A percentile compares a stretch with the other conserved stretches of the same genome.
phyloP scores from a whole-genome alignment of 192 early-diverging fungal genomes.

The Entophlyctis luteolus region DNA sequence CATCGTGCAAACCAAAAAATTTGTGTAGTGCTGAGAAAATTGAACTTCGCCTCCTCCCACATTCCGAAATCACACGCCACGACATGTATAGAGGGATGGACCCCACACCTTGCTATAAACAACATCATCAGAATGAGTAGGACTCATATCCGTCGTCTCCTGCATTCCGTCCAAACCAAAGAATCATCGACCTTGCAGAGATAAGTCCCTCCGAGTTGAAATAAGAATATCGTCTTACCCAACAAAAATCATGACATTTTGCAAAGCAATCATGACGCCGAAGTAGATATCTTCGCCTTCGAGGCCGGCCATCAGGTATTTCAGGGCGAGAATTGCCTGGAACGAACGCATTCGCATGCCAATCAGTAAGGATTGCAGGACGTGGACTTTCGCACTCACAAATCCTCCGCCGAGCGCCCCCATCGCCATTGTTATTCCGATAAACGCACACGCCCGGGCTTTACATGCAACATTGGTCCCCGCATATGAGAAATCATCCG shows the following conservation, averaged over 20 bases:
- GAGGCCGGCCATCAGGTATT: slow-evolving; percentile 44
- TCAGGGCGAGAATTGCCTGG: slow-evolving; percentile 43
- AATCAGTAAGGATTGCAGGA: too few species aligned
- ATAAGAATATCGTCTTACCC: too few species aligned
- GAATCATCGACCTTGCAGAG: slow-evolving; percentile 46
- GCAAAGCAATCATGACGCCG: slow-evolving; percentile 37
- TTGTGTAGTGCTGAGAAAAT: too few species aligned
- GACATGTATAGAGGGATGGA: too few species aligned
- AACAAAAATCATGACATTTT: slow-evolving; percentile 50
- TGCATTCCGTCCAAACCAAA: slow-evolving; percentile 51
- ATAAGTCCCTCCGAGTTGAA: too few species aligned
- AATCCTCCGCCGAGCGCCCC: slow-evolving; percentile 45
- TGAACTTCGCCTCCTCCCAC: too few species aligned
- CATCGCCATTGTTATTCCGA: slow-evolving; percentile 50
- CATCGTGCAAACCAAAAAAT: too few species aligned
- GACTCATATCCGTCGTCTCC: slow-evolving; percentile 13
- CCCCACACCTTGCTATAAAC: too few species aligned
- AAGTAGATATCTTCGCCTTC: slow-evolving; percentile 43
- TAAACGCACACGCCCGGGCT: slow-evolving; percentile 49
- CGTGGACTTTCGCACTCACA: slow-evolving; percentile 28
- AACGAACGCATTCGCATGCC: too few species aligned
- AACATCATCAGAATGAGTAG: background rate
- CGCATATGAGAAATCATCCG: slow-evolving; percentile 31
- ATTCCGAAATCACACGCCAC: too few species aligned
- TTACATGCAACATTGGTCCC: slow-evolving; percentile 38